Evolutionary conservation across 805 yeast genomes (phyloP).

Genomic region (Ogataea salicorniae): DNA sequence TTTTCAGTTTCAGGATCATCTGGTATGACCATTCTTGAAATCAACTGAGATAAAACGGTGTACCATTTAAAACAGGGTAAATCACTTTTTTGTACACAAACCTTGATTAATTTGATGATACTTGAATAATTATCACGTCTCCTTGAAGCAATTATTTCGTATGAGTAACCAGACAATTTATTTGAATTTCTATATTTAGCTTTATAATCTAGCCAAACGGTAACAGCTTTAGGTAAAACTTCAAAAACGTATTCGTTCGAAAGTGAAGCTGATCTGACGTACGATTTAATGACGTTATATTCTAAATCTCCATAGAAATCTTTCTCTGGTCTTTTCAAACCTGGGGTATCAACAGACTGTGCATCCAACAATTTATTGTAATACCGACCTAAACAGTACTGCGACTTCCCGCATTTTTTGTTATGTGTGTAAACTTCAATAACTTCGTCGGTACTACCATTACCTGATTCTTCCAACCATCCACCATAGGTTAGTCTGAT

Average conservation of each 20-base stretch:
- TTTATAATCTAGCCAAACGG: constrained; percentile 84
- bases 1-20: constrained; percentile 50
- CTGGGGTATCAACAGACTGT: constrained; percentile 32
- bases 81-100: constrained; percentile 32
- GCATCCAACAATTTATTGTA: constrained; percentile 74
- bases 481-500: constrained; percentile 75
- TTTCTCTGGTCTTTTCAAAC: constrained; percentile 23
- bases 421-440: constrained; percentile 61
- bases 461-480: constrained; percentile 86
- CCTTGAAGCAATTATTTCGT: constrained; percentile 22
- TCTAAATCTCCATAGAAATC: constrained; percentile 49
- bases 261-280: constrained; percentile 51
- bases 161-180: constrained; percentile 22
- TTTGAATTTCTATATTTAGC: constrained; percentile 30
- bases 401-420: constrained; percentile 60
- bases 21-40: constrained; percentile 68
- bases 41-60: constrained; percentile 76
- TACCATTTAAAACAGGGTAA: constrained; percentile 67
- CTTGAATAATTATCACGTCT: constrained; percentile 37
- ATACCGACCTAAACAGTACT: constrained; percentile 74
- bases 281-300: constrained; percentile 47
- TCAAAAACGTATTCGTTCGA: constrained; percentile 72
- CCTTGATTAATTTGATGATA: constrained; percentile 45
- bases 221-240: constrained; percentile 82
- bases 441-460: constrained; percentile 70